Conservation (phyloP, 352 stramenopile species). For the Lagenidium sp. region DNA sequence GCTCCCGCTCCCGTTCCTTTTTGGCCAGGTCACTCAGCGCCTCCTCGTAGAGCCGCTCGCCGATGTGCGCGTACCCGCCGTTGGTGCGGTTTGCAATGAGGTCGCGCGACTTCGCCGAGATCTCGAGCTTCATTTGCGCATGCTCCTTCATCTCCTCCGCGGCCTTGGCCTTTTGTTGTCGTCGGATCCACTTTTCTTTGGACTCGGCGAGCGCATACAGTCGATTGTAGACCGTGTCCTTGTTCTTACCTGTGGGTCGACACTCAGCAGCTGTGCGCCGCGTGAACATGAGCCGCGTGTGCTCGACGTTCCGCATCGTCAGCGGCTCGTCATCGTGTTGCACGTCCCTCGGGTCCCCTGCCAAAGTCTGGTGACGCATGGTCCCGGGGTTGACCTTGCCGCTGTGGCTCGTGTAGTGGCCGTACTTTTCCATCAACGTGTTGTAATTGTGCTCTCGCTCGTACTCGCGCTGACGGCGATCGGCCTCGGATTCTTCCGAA, state of each 20-base stretch:
- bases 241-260: slow-evolving; percentile 3
- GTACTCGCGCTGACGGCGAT: slow-evolving; percentile 26
- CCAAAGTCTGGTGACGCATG: too few species aligned
- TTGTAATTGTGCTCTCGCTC: slow-evolving; percentile 63
- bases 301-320: slow-evolving; percentile 27
- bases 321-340: slow-evolving; percentile 12
- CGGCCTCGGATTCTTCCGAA: slow-evolving; percentile 1
- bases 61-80: slow-evolving; percentile 50
- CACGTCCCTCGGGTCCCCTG: too few species aligned
- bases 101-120: slow-evolving; percentile 52
- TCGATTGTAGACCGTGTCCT: slow-evolving; percentile 37
- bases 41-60: slow-evolving; percentile 67
- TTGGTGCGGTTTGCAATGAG: slow-evolving; percentile 42
- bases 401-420: slow-evolving; percentile 58
- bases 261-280: slow-evolving; percentile 5
- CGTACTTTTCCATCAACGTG: slow-evolving; percentile 65
- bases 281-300: slow-evolving; percentile 13
- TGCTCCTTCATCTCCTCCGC: slow-evolving; percentile 39
- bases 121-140: slow-evolving; percentile 28
- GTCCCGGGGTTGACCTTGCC: slow-evolving; percentile 28
- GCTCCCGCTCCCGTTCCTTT: slow-evolving; percentile 36
- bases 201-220: slow-evolving; percentile 62
- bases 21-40: slow-evolving; percentile 56
- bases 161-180: slow-evolving; percentile 57
- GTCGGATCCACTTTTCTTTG: slow-evolving; percentile 66